Evolutionary conservation across 164 flowering plant species (phyloP).

Genomic region (Echeveria elegans): DNA sequence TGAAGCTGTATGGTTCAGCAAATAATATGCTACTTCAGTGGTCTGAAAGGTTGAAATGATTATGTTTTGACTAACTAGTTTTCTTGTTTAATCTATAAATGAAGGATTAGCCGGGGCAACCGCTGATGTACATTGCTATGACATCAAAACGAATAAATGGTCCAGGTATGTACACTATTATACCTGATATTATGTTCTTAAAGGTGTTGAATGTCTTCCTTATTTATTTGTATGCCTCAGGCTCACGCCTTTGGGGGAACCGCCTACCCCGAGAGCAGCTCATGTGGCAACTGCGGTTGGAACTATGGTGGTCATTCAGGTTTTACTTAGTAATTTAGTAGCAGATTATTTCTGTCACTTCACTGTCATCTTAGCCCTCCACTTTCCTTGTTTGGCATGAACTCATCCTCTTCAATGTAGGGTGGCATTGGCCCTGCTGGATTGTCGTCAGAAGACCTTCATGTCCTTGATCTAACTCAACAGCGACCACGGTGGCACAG

Average conservation of each 20-base stretch:
- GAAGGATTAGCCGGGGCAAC: conserved; percentile 98
- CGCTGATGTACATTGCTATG: conserved; percentile 96
- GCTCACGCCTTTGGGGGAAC: conserved; percentile 88
- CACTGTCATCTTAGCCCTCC: not conserved
- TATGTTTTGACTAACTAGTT: not conserved
- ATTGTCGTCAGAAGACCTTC: conserved; percentile 97
- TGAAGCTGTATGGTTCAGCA: not conserved
- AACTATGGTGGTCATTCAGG: conserved; percentile 99
- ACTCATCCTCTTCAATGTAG: conserved; percentile 27
- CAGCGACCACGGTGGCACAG: conserved; percentile 99
- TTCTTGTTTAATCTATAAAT: conserved; percentile 12
- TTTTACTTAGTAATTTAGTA: conserved; percentile 14
- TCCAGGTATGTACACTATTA: conserved; percentile 51
- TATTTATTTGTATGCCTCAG: conserved; percentile 25
- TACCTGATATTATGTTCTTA: no score
- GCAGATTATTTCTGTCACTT: not conserved
- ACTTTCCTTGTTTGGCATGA: not conserved
- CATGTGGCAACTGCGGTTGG: conserved; percentile 99
- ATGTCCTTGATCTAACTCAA: conserved; percentile 96
- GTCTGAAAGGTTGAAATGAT: not conserved
- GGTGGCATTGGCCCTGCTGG: conserved; percentile 99
- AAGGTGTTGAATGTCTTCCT: no score
- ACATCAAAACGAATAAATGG: conserved; percentile 92
- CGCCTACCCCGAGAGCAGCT: conserved; percentile 98
- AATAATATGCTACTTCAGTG: not conserved